Base-by-base conservation (phyloP, 2,329 filamentous ascomycete species). In the Trichocomaceae sp. region DNA sequence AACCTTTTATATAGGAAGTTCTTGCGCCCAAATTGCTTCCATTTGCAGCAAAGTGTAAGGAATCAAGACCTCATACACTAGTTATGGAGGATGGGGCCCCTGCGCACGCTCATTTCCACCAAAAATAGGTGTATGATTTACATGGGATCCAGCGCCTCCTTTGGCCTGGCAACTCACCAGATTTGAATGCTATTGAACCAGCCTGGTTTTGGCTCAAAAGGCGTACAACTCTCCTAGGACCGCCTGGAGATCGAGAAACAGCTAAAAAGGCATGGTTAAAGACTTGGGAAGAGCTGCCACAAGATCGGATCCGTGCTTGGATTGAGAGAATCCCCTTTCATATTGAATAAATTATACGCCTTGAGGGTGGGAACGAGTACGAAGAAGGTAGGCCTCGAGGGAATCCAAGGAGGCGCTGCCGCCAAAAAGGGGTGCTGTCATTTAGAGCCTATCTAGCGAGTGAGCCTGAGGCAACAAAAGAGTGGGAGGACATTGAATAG, bases 281-380 rank as follows among this genome's bases (percentile, higher is more conserved):
- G 26, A 23, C 45, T 12, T 48, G 39, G 35, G 26, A 57, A 26
- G n/a, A 49, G 39, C 50, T 53, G 1, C 41, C 29, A 33, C 42
- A 53, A 31, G 22, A 31, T 53, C 26, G 45, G 22, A 54, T 57
- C 35, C 41, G 47, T 19, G 35, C 31, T 35, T 57, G 52, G 55
- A 54, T 57, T 50, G 29, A 57, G 20, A 37, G 41, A 17, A 48
- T 54, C 22, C 31, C 49, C 7, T 37, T 47, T 31, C 41, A 57
- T 51, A 57, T 57, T 10, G 5, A 57, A 47, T 33, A 50, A 17
- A 46, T 55, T 31, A 57, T 57, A 41, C 37, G 42, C n/a, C 42
- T 54, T 9, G 20, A 41, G n/a, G 52, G 52, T 13, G 51, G 55
- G 2, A 57, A 57, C 47, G 46, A 55, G 31, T 57, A 57, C 50